These are phyloP conservation scores for Coniochaeta sp. DNA, from an alignment of 2,329 filamentous ascomycete genomes.

Conservation along the genomic window DNA sequence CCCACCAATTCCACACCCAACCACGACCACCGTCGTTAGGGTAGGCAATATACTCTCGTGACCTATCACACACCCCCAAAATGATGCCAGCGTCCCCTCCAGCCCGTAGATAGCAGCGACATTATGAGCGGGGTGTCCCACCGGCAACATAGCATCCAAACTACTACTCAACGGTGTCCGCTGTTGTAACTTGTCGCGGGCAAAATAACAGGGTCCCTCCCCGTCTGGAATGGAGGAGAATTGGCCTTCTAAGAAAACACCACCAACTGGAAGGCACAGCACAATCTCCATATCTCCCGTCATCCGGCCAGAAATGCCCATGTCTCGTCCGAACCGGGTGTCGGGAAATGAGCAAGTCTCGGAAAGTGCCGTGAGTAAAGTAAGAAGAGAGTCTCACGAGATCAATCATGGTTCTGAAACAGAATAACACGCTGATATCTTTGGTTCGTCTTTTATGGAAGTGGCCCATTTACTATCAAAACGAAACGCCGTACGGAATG, in stretches of 20 bases:
- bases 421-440: neutral
- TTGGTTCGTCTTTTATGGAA: neutral
- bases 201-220: no score
- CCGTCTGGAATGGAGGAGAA: neutral
- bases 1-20: neutral
- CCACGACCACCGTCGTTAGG: neutral
- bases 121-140: neutral
- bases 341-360: no score
- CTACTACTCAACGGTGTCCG: no score
- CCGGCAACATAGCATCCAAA: neutral
- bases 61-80: neutral
- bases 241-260: no score
- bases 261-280: neutral
- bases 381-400: neutral
- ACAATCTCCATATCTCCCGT: neutral
- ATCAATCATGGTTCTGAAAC: neutral
- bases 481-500: neutral
- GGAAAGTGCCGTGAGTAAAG: neutral
- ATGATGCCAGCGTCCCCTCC: neutral
- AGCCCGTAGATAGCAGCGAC: neutral
- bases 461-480: no score
- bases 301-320: neutral
- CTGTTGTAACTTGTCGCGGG: no score
- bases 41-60: neutral
- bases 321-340: no score